Evolutionary conservation across 192 early-diverging fungal genomes (phyloP).

Genomic region (Linderina pennispora): DNA sequence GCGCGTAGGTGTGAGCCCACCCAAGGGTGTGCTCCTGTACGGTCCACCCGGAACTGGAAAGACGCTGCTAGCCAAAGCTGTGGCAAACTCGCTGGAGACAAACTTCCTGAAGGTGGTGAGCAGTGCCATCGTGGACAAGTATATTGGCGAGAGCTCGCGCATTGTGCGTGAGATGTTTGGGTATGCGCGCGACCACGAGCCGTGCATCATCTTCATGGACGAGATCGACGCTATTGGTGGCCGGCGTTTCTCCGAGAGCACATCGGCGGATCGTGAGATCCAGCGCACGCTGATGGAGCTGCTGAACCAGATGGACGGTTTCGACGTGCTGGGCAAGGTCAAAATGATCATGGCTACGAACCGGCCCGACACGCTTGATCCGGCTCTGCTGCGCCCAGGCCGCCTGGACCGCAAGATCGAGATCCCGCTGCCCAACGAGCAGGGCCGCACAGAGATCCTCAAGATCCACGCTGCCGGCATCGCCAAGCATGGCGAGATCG

Average conservation of each 20-base stretch:
- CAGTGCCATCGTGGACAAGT: slow-evolving; percentile 99
- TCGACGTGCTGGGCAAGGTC: slow-evolving; percentile 95
- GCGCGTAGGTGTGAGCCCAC: slow-evolving; percentile 96
- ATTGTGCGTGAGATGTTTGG: slow-evolving; percentile 99
- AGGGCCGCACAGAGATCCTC: slow-evolving; percentile 92
- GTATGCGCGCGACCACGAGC: slow-evolving; percentile 98
- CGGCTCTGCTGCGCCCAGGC: slow-evolving; percentile 94
- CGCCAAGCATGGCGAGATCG: slow-evolving; percentile 96
- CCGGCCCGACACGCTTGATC: slow-evolving; percentile 97
- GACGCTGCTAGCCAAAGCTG: slow-evolving; percentile 93
- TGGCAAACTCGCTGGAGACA: slow-evolving; percentile 94
- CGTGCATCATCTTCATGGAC: slow-evolving; percentile 99
- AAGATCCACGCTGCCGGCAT: slow-evolving; percentile 94
- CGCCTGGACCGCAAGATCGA: slow-evolving; percentile 98
- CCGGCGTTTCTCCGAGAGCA: slow-evolving; percentile 96
- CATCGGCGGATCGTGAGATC: slow-evolving; percentile 99
- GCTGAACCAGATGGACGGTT: slow-evolving; percentile 99
- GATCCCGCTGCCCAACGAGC: slow-evolving; percentile 98
- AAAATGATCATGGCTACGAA: slow-evolving; percentile 99
- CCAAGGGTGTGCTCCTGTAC: slow-evolving; percentile 96
- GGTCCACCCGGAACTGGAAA: slow-evolving; percentile 98
- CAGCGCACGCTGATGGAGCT: slow-evolving; percentile 99
- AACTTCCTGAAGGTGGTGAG: slow-evolving; percentile 99
- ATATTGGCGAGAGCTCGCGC: slow-evolving; percentile 98
- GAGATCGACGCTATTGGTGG: slow-evolving; percentile 99